A percentile compares a stretch with the other conserved stretches of the same genome.
phyloP scores from a whole-genome alignment of 768 basidiomycete species.

The Trametes punicea region DNA sequence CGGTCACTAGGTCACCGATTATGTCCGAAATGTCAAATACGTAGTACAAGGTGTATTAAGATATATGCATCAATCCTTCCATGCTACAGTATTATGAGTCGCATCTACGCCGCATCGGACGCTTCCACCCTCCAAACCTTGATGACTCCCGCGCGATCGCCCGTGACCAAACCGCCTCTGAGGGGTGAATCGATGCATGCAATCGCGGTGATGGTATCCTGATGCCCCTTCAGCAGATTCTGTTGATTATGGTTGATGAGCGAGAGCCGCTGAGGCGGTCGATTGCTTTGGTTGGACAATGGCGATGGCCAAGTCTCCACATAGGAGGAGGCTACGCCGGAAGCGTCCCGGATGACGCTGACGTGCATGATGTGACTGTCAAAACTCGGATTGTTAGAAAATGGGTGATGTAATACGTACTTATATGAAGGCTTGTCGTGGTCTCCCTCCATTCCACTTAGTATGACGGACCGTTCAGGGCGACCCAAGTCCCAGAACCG shows the following conservation, averaged over 20 bases:
- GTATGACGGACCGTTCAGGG: conserved; percentile 67
- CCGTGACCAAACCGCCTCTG: conserved; percentile 87
- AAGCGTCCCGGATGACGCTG: conserved; percentile 36
- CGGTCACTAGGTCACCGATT: too few species aligned
- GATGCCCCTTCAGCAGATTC: conserved; percentile 80
- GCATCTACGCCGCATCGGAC: conserved; percentile 19
- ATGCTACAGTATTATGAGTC: too few species aligned
- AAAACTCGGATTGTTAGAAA: not conserved
- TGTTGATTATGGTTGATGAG: conserved; percentile 82
- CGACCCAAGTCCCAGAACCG: conserved; percentile 84
- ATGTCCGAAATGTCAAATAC: too few species aligned
- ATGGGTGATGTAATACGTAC: conserved; percentile 38
- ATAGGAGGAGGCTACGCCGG: conserved; percentile 47
- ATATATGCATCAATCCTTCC: too few species aligned
- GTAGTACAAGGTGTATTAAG: too few species aligned
- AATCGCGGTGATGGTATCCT: conserved; percentile 85
- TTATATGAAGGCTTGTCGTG: conserved; percentile 74
- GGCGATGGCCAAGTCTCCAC: conserved; percentile 61
- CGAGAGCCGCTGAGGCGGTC: conserved; percentile 72
- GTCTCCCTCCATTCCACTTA: conserved; percentile 78
- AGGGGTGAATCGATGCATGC: conserved; percentile 91
- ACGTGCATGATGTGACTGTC: not conserved
- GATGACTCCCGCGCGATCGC: conserved; percentile 83
- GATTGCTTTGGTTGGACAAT: conserved; percentile 48
- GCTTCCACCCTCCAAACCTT: conserved; percentile 85